These are phyloP conservation scores for Ophiosphaerella narmari DNA, from an alignment of 2,329 filamentous ascomycete genomes.

Conservation along the genomic window DNA sequence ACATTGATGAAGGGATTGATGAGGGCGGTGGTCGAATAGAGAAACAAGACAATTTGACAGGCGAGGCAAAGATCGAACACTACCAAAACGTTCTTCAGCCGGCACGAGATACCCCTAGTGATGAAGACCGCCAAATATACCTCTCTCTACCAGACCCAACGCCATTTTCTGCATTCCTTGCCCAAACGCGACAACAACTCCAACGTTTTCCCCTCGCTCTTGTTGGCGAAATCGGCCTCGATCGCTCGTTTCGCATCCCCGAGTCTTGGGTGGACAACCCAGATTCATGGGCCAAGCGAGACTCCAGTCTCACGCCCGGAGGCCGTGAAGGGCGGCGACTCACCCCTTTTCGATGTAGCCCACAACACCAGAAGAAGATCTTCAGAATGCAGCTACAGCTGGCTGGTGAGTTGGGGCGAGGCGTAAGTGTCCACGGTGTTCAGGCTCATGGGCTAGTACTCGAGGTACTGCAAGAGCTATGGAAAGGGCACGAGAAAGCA, in stretches of 20 bases:
- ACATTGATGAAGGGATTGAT: constrained; percentile 48
- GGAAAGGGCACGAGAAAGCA: constrained; percentile 71
- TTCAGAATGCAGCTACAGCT: constrained; percentile 71
- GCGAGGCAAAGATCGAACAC: constrained; percentile 59
- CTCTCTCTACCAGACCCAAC: constrained; percentile 62
- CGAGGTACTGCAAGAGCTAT: constrained; percentile 66
- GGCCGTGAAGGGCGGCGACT: constrained; percentile 71
- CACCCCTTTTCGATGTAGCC: constrained; percentile 68
- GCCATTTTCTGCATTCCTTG: constrained; percentile 63
- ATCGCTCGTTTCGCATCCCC: constrained; percentile 77
- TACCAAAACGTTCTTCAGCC: constrained; percentile 70
- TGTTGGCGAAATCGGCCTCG: constrained; percentile 77
- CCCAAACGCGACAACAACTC: constrained; percentile 61
- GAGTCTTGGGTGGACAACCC: constrained; percentile 53
- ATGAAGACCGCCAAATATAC: constrained; percentile 50
- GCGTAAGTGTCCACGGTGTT: constrained; percentile 74
- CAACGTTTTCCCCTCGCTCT: constrained; percentile 65
- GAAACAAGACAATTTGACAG: constrained; percentile 52
- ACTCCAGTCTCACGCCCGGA: constrained; percentile 65
- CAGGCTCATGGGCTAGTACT: constrained; percentile 75
- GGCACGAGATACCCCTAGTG: constrained; percentile 28
- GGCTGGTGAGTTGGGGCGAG: constrained; percentile 68
- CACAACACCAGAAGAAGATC: constrained; percentile 70
- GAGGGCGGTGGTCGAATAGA: constrained; percentile 4
- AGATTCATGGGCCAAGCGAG: constrained; percentile 46